Percentiles rank a stretch among this genome's conserved stretches.
phyloP scores from a whole-genome alignment of 805 yeast genomes.

The Candida stauntonica region DNA sequence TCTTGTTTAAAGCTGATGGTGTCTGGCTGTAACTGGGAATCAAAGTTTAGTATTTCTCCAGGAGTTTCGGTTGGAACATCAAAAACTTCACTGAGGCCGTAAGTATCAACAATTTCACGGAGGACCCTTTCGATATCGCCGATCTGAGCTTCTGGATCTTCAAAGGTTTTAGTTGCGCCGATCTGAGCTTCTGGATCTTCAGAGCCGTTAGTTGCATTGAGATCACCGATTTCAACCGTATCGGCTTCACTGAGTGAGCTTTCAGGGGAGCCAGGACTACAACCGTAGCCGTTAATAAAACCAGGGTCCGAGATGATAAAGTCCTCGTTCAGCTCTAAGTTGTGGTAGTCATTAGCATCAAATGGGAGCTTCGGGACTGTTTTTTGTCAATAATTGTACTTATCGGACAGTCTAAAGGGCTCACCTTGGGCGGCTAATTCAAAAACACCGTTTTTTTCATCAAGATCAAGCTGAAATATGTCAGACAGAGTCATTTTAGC shows the following conservation, averaged over 20 bases:
- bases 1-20: neutral
- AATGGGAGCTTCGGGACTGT: slow-evolving; percentile 22
- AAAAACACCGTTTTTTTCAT: neutral
- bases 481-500: neutral
- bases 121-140: too few relatives aligned
- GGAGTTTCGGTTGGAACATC: too few relatives aligned
- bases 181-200: too few relatives aligned
- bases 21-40: too few relatives aligned
- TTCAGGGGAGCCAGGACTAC: neutral
- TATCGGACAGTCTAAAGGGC: neutral
- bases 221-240: too few relatives aligned
- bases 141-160: too few relatives aligned
- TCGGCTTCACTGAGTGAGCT: slow-evolving; percentile 1
- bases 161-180: too few relatives aligned
- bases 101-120: too few relatives aligned
- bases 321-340: slow-evolving; percentile 24
- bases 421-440: slow-evolving; percentile 2
- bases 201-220: too few relatives aligned
- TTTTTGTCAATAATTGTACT: neutral
- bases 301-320: slow-evolving; percentile 17
- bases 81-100: too few relatives aligned
- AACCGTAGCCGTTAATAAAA: slow-evolving; percentile 20
- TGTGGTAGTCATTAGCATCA: slow-evolving; percentile 23
- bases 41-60: too few relatives aligned
- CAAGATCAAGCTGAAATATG: neutral